phyloP scores from a whole-genome alignment of 176 grass and related monocot species.

The Triticum urartu region DNA sequence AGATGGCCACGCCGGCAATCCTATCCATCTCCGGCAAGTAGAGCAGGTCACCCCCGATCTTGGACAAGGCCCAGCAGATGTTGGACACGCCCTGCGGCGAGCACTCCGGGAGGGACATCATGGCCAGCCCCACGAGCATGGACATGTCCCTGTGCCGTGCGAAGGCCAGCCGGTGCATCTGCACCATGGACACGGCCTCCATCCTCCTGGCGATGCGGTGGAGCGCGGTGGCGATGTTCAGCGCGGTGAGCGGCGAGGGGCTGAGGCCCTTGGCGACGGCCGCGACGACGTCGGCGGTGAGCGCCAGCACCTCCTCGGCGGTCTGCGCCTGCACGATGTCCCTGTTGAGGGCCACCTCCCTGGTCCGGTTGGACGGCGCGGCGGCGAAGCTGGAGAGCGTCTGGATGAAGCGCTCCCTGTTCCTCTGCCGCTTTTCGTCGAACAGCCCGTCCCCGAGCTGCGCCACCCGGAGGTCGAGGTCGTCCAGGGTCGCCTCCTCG shows the following conservation, averaged over 20 bases:
- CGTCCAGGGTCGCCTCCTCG: conserved; percentile 24
- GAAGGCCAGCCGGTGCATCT: conserved; percentile 65
- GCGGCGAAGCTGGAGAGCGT: conserved; percentile 73
- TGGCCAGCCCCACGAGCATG: conserved; percentile 84
- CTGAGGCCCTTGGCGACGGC: conserved; percentile 77
- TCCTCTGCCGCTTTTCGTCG: conserved; percentile 64
- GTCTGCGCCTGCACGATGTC: conserved; percentile 70
- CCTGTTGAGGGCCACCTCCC: conserved; percentile 77
- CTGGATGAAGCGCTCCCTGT: conserved; percentile 65
- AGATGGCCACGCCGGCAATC: conserved; percentile 64
- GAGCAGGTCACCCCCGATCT: conserved; percentile 79
- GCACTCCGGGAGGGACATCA: conserved; percentile 76
- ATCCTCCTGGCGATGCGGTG: conserved; percentile 98
- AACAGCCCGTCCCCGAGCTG: conserved; percentile 73
- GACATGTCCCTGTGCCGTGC: conserved; percentile 87
- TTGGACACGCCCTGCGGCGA: conserved; percentile 78
- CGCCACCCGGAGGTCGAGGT: conserved; percentile 49
- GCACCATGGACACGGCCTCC: conserved; percentile 72
- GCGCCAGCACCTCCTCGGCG: conserved; percentile 74
- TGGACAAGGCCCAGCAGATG: conserved; percentile 94
- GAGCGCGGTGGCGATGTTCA: conserved; percentile 88
- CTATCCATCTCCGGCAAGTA: conserved; percentile 89
- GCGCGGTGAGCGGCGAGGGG: conserved; percentile 75
- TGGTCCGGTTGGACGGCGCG: conserved; percentile 69
- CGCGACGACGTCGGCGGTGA: conserved; percentile 45